These are phyloP conservation scores for Penicillium sp. DNA, from an alignment of 2,329 filamentous ascomycete genomes.

Conservation along the genomic window DNA sequence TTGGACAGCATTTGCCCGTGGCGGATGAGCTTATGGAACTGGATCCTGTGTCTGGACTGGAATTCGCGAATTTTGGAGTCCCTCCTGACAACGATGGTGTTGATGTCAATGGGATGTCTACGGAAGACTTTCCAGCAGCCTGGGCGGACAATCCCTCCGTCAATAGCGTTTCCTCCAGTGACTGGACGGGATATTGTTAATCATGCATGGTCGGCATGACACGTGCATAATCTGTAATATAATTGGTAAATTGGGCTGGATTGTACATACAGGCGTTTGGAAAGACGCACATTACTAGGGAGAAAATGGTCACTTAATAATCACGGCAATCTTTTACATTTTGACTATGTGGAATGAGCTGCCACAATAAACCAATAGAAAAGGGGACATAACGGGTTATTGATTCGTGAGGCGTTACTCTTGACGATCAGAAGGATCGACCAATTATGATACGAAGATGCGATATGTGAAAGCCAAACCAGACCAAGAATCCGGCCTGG, in stretches of 20 bases:
- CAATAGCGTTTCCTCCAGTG: not conserved
- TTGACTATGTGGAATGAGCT: not conserved
- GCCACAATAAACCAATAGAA: not conserved
- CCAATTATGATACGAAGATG: slow-evolving; percentile 33
- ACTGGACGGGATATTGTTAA: slow-evolving; percentile 8
- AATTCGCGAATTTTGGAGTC: slow-evolving; percentile 30
- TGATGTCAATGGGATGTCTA: not conserved
- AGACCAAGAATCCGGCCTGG: slow-evolving; percentile 17
- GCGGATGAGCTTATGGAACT: slow-evolving; percentile 46
- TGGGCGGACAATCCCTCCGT: slow-evolving; percentile 10
- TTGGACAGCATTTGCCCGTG: slow-evolving; percentile 47
- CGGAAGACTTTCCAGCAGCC: not conserved
- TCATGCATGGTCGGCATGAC: not conserved
- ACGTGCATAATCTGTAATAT: not conserved
- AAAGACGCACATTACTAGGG: not conserved
- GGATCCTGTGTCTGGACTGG: slow-evolving; percentile 38
- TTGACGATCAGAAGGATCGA: slow-evolving; percentile 26
- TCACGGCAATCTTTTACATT: not conserved
- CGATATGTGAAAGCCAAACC: slow-evolving; percentile 23
- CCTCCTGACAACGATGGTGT: slow-evolving; percentile 2
- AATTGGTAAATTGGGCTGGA: not conserved
- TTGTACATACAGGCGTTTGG: not conserved
- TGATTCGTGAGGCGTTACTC: slow-evolving; percentile 41
- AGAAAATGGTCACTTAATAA: not conserved
- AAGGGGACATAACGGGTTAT: slow-evolving; percentile 26